These are phyloP conservation scores for Flaveria sonorensis DNA, from an alignment of 129 eudicot species.

Conservation along the genomic window DNA sequence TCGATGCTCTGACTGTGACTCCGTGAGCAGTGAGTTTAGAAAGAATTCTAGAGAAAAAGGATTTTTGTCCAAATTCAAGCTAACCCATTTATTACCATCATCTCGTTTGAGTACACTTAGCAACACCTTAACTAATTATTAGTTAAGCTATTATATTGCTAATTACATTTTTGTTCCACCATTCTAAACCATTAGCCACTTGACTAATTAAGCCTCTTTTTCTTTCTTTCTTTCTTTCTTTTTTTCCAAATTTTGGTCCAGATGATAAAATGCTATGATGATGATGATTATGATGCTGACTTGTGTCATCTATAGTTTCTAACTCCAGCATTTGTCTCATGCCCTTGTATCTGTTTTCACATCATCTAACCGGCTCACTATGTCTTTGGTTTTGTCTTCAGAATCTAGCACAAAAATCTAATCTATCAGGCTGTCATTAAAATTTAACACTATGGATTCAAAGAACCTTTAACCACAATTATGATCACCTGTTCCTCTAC, in stretches of 20 bases:
- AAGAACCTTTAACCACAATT: constrained; percentile 1
- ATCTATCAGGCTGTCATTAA: not conserved
- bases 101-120: too few species aligned
- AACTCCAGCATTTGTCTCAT: not conserved
- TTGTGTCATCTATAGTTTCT: not conserved
- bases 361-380: not conserved
- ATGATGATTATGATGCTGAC: not conserved
- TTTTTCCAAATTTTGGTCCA: not conserved
- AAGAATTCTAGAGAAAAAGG: too few species aligned
- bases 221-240: too few species aligned
- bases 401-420: not conserved
- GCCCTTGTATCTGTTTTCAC: not conserved
- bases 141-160: too few species aligned
- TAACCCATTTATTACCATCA: too few species aligned
- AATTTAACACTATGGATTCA: not conserved
- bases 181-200: too few species aligned
- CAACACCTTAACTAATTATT: too few species aligned
- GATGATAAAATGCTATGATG: not conserved
- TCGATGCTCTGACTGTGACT: too few species aligned
- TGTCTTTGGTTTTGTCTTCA: not conserved
- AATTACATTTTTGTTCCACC: too few species aligned
- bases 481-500: not conserved
- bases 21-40: too few species aligned
- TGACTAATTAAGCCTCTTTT: too few species aligned
- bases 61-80: too few species aligned